Base-by-base conservation (phyloP, 768 basidiomycete species). In the Lentinus brumalis region DNA sequence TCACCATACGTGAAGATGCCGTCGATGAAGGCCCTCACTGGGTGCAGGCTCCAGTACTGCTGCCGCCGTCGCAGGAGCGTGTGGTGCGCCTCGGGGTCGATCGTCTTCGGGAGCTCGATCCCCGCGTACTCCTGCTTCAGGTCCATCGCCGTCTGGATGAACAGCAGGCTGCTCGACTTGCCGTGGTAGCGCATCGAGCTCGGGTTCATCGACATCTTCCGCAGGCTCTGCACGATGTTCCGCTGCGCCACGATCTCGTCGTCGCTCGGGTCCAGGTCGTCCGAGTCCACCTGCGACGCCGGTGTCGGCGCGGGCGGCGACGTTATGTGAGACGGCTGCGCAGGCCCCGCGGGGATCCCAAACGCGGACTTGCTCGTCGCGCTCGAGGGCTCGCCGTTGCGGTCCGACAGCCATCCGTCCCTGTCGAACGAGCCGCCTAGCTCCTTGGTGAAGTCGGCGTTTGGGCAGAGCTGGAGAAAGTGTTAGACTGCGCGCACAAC, bases 371-470 rank as follows among this genome's bases (percentile, higher is more conserved):
- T 26, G 39, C 39, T 53, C 40, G 51, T 42, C 39, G n/a, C 61
- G 50, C 26, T 59, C 61, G 47, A 67, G 51, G 53, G 66, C 64
- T 62, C 53, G 53, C 61, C 53, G 59, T 56, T 61, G 58, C 61
- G 57, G 15, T 62, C 29, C n/a, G 50, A 18, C 26, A 67, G 61
- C 74, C 78, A 81, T 1, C 59, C 62, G 44, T 78, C 77, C 56
- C 71, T 74, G 68, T 77, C 82, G 39, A 81, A 72, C 4, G 62
- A 65, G 29, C 76, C 76, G 15, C 83, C 84, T 10, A 89, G 73
- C 64, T 89, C 85, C 57, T 79, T 80, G 21, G 85, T 78, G 35
- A 87, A 78, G 55, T 86, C 82, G 47, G 83, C 82, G 52, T 88
- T 85, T 12, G 88, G 87, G 65, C 83, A 86, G 47, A 91, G 76